Evolutionary conservation across 1,284 basidiomycete species (phyloP).

Genomic region (Cystobasidium slooffiae): DNA sequence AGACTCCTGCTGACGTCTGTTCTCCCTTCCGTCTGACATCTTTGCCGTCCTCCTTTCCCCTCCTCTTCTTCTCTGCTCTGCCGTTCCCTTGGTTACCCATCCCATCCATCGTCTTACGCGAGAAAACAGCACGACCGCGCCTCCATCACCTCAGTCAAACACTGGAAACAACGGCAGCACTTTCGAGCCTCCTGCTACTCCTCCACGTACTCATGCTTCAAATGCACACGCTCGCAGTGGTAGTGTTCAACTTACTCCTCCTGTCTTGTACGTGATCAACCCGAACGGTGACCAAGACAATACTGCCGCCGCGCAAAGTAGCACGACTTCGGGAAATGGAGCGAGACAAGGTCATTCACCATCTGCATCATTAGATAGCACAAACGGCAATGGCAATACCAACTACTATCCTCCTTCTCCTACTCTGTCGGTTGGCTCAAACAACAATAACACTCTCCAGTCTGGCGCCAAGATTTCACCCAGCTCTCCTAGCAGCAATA

Average conservation of each 20-base stretch:
- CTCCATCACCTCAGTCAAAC: slow-evolving; percentile 10
- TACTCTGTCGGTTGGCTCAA: slow-evolving; percentile 15
- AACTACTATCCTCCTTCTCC: slow-evolving; percentile 30
- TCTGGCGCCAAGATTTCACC: slow-evolving; percentile 5
- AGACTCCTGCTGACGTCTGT: not conserved
- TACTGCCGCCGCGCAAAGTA: not conserved
- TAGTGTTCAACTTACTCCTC: slow-evolving; percentile 24
- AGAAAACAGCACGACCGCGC: slow-evolving; percentile 10
- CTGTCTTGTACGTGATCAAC: slow-evolving; percentile 18
- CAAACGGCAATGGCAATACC: slow-evolving; percentile 10
- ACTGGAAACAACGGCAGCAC: not conserved
- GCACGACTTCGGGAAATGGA: not conserved
- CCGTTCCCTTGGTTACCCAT: not conserved
- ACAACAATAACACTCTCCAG: slow-evolving; percentile 2
- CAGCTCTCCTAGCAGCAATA: slow-evolving; percentile 1
- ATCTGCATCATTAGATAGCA: not conserved
- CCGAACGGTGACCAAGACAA: slow-evolving; percentile 11
- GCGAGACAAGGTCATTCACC: slow-evolving; percentile 10
- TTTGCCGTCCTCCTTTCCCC: not conserved
- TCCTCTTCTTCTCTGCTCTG: not conserved
- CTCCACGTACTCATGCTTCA: slow-evolving; percentile 19
- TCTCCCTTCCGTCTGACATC: not conserved
- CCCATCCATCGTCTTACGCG: not conserved
- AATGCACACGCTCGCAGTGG: slow-evolving; percentile 5
- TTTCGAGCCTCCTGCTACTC: slow-evolving; percentile 13